Percentiles rank a stretch among this genome's conserved stretches.
Evolutionary conservation across 129 eudicot genomes (phyloP).

Genomic region (Deinandra increscens): DNA sequence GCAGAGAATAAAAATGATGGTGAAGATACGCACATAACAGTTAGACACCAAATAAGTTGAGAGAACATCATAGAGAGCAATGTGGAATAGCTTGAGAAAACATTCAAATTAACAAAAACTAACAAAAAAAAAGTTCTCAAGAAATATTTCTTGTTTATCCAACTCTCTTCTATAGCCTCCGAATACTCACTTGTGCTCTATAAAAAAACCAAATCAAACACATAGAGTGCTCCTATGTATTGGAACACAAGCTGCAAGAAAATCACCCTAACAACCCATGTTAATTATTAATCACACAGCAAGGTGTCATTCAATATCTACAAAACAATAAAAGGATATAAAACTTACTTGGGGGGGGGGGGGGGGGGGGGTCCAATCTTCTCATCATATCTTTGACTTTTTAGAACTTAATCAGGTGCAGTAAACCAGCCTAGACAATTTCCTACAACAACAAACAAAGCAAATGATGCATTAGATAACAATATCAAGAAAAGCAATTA

Average conservation of each 20-base stretch:
- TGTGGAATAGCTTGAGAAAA: conserved; percentile 78
- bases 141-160: conserved; percentile 3
- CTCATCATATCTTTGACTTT: conserved; percentile 76
- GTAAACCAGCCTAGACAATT: conserved; percentile 89
- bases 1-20: too few species aligned
- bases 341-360: conserved; percentile 82
- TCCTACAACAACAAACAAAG: conserved; percentile 47
- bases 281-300: background rate
- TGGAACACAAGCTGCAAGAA: conserved; percentile 10
- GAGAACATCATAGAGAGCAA: too few species aligned
- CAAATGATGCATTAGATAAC: background rate
- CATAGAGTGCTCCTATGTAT: conserved; percentile 7
- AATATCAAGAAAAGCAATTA: conserved; percentile 1
- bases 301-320: conserved; percentile 8
- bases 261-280: background rate
- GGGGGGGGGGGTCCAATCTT: conserved; percentile 79
- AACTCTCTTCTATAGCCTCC: conserved; percentile 11
- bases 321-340: conserved; percentile 11
- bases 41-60: too few species aligned
- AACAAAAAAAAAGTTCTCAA: background rate
- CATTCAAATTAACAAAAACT: conserved; percentile 17
- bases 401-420: conserved; percentile 73
- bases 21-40: too few species aligned
- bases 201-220: conserved; percentile 17
- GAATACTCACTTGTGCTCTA: too few species aligned